A percentile compares a stretch with the other conserved stretches of the same genome.
Conservation (phyloP, 208 protist genomes). For the Spongospora subterranea region DNA sequence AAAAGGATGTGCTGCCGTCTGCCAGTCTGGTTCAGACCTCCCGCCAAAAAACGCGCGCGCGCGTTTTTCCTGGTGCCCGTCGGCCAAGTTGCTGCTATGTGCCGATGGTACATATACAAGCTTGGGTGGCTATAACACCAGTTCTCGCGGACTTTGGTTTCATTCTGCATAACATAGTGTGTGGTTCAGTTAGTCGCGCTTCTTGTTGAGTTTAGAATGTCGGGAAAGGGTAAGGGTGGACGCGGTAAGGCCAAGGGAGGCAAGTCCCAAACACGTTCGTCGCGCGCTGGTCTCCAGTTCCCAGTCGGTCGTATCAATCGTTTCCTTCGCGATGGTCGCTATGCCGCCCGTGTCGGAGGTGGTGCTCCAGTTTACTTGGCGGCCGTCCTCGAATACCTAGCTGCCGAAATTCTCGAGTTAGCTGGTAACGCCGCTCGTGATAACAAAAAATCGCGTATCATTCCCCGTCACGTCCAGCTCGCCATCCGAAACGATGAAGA, state of each 20-base stretch:
- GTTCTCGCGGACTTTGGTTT: too few relatives aligned
- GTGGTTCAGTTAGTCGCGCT: too few relatives aligned
- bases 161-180: too few relatives aligned
- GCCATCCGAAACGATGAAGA: slow-evolving; percentile 92
- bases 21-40: too few relatives aligned
- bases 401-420: slow-evolving; percentile 91
- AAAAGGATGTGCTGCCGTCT: too few relatives aligned
- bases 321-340: slow-evolving; percentile 78
- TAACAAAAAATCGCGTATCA: slow-evolving; percentile 89
- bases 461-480: slow-evolving; percentile 89
- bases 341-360: slow-evolving; percentile 89
- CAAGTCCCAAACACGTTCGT: slow-evolving; percentile 68
- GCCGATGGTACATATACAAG: too few relatives aligned
- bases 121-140: too few relatives aligned
- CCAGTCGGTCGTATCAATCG: slow-evolving; percentile 96
- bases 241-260: slow-evolving; percentile 55
- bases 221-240: slow-evolving; percentile 57
- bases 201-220: too few relatives aligned
- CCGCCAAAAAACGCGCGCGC: too few relatives aligned
- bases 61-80: too few relatives aligned
- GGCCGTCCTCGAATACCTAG: slow-evolving; percentile 97
- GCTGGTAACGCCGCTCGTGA: slow-evolving; percentile 88
- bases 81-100: too few relatives aligned
- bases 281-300: slow-evolving; percentile 96
- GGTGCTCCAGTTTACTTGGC: slow-evolving; percentile 97